phyloP scores from a whole-genome alignment of 371 early-diverging fungal genomes.

The Haplosporangium sp. region DNA sequence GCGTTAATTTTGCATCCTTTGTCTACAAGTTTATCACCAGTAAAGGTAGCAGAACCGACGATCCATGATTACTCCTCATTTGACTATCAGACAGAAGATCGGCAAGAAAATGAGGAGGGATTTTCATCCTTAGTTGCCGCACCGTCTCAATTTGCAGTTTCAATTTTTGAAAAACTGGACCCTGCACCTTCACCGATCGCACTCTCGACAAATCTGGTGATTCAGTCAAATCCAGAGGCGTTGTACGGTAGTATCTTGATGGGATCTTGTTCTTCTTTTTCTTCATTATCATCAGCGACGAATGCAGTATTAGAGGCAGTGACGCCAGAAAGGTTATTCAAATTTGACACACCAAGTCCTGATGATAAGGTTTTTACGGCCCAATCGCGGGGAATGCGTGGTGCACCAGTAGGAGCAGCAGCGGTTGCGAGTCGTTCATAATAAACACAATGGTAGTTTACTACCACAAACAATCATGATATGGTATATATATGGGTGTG shows the following conservation, averaged over 20 bases:
- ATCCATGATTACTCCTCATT: neutral
- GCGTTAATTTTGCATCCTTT: neutral
- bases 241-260: neutral
- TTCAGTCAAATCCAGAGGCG: constrained; percentile 5
- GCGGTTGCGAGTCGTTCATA: neutral
- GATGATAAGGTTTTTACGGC: constrained; percentile 86
- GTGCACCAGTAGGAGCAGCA: neutral
- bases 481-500: neutral
- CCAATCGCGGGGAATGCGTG: constrained; percentile 71
- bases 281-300: neutral
- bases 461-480: neutral
- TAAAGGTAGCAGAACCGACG: neutral
- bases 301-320: neutral
- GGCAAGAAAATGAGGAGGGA: neutral
- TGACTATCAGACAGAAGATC: neutral
- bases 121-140: constrained; percentile 33
- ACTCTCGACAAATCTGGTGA: neutral
- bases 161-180: constrained; percentile 44
- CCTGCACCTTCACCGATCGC: constrained; percentile 31
- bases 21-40: neutral
- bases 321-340: constrained; percentile 58
- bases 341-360: constrained; percentile 87
- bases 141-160: constrained; percentile 42
- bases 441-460: neutral
- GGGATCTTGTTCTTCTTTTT: neutral